These are phyloP conservation scores for Fusarium tupiense DNA, from an alignment of 2,329 filamentous ascomycete genomes.

Conservation along the genomic window DNA sequence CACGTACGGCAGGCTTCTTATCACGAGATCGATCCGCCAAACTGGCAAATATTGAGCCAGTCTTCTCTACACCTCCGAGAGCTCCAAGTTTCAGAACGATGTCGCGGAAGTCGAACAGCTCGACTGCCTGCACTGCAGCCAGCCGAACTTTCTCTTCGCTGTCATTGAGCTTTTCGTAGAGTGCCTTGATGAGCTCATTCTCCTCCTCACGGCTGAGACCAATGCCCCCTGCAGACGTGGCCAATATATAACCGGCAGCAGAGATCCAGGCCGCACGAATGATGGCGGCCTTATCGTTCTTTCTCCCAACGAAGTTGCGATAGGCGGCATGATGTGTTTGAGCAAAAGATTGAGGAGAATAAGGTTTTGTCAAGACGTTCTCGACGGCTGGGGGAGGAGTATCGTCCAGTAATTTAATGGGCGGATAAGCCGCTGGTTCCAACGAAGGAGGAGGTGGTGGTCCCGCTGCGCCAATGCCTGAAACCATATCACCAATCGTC, in stretches of 20 bases:
- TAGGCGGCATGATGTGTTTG: conserved; percentile 83
- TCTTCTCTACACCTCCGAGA: conserved; percentile 77
- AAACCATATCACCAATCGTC: conserved; percentile 93
- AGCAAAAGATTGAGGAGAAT: conserved; percentile 89
- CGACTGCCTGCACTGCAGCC: conserved; percentile 86
- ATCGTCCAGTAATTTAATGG: conserved; percentile 71
- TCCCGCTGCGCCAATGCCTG: conserved; percentile 91
- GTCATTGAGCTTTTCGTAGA: conserved; percentile 86
- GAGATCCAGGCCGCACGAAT: conserved; percentile 90
- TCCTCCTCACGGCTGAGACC: conserved; percentile 88
- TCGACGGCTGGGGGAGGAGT: conserved; percentile 54
- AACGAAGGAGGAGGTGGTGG: conserved; percentile 77
- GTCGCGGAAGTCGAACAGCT: conserved; percentile 81
- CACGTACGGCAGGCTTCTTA: conserved; percentile 80
- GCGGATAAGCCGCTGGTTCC: conserved; percentile 88
- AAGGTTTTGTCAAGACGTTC: conserved; percentile 80
- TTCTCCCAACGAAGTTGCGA: conserved; percentile 83
- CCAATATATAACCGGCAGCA: conserved; percentile 83
- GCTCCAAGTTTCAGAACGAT: conserved; percentile 84
- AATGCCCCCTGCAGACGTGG: conserved; percentile 91
- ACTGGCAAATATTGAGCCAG: conserved; percentile 81
- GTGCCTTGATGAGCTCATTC: conserved; percentile 73
- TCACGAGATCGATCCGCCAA: conserved; percentile 91
- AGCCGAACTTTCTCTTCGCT: conserved; percentile 90
- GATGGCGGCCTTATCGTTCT: conserved; percentile 83